phyloP scores from a whole-genome alignment of 2,329 filamentous ascomycete genomes.

The Sarocladium oryzae region DNA sequence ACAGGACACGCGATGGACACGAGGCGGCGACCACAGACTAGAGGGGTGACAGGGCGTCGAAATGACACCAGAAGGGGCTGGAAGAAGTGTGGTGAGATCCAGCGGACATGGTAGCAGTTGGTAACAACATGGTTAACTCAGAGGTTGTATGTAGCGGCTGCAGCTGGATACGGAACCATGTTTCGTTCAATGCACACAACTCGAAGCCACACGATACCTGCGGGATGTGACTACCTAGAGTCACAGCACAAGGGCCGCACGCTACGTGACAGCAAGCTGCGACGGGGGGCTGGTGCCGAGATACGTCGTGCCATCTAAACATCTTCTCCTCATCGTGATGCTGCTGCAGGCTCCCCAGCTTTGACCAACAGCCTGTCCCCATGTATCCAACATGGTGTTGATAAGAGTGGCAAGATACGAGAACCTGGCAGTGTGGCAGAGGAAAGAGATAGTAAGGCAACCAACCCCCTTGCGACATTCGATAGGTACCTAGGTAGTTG shows the following conservation, averaged over 20 bases:
- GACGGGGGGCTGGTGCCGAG: not conserved
- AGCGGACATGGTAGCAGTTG: not conserved
- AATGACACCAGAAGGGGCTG: not conserved
- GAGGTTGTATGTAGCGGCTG: not conserved
- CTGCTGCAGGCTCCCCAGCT: no score
- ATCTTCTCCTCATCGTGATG: no score
- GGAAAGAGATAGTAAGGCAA: no score
- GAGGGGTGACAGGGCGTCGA: not conserved
- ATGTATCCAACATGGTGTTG: no score
- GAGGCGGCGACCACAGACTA: not conserved
- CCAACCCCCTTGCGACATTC: no score
- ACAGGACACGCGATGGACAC: not conserved
- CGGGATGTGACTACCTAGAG: not conserved
- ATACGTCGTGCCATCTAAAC: not conserved
- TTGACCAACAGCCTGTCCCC: no score
- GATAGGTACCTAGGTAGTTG: no score
- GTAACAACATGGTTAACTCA: not conserved
- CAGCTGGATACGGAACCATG: not conserved
- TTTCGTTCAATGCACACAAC: not conserved
- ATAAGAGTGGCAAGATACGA: no score
- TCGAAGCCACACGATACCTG: not conserved
- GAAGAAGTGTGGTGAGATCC: not conserved
- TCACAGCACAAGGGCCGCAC: not conserved
- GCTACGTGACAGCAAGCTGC: constrained; percentile 5
- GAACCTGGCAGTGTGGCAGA: no score